phyloP scores from a whole-genome alignment of 2,329 filamentous ascomycete genomes.

The Cercospora sesami region DNA sequence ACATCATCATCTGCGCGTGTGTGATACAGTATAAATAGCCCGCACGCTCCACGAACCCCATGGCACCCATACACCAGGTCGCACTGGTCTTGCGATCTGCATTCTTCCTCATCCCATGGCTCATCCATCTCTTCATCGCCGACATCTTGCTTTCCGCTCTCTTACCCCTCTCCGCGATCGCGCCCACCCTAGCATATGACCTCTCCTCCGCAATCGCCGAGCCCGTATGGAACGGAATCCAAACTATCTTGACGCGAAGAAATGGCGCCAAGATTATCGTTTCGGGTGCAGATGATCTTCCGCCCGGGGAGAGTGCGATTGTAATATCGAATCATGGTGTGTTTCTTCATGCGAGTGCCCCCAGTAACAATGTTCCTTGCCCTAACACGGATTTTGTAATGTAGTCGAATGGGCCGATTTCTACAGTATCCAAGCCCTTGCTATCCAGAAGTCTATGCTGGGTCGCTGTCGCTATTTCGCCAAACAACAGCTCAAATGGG shows the following conservation, averaged over 20 bases:
- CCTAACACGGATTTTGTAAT: not conserved
- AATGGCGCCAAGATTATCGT: constrained; percentile 57
- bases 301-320: constrained; percentile 58
- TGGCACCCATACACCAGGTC: not conserved
- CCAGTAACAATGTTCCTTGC: not conserved
- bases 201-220: constrained; percentile 57
- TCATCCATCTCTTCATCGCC: constrained; percentile 53
- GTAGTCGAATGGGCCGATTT: constrained; percentile 62
- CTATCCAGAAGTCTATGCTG: constrained; percentile 58
- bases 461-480: constrained; percentile 63
- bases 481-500: constrained; percentile 59
- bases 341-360: not conserved
- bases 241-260: constrained; percentile 55
- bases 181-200: constrained; percentile 55
- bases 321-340: constrained; percentile 58
- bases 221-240: constrained; percentile 59
- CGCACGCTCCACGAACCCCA: not conserved
- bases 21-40: not conserved
- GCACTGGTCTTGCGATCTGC: constrained; percentile 42
- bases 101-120: constrained; percentile 50
- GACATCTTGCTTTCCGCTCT: constrained; percentile 48
- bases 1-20: not conserved
- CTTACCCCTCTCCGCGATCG: constrained; percentile 36
- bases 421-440: constrained; percentile 63
- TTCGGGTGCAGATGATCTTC: constrained; percentile 54